Base-by-base conservation (phyloP, 257 asterid genomes). In the Penstemon davidsonii region DNA sequence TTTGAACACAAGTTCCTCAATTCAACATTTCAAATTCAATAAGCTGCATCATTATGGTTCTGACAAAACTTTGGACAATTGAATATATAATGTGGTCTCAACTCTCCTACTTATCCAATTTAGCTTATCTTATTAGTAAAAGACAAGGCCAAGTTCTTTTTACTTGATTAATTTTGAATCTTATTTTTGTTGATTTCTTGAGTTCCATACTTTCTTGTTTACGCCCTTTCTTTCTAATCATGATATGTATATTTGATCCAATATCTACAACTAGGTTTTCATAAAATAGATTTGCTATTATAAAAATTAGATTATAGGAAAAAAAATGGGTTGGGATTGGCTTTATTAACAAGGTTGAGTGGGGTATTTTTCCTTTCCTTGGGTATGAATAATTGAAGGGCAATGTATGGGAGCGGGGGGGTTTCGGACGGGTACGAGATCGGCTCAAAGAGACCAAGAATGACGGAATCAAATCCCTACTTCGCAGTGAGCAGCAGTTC, bases 361-460 rank as follows among this genome's bases (percentile, higher is more conserved):
- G 84, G 96, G 96, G 92, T 73, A 46, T 77, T 87, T 82, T 74
- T 81, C 63, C 85, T 83, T 84, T 77, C 81, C 75, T 71, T 86
- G 94, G 95, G 95, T 89, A 81, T 89, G 90, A 74, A 81, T 85
- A 76, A 87, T 77, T 86, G 97, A 93, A 93, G 99, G 97, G 88
- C 96, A 79, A 83, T 87, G 91, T 94, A 83, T 86, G 99, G 97
- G 91, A 94, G 99, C 96, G 96, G 96, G 96, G 99, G 96, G 97
- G 90, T 87, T 82, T 88, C 96, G 76, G 97, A 91, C 86, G 95
- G 96, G 92, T 94, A 87, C 96, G 91, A 79, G 96, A 86, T 94
- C 89, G 95, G 97, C 91, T 91, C 99, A 87, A 94, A 94, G 99
- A 87, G 99, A 87, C 99, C 97, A 87, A 91, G 99, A 94, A 83